Evolutionary conservation across 306 rosid genomes (phyloP).

Genomic region (Cajanus cajan): DNA sequence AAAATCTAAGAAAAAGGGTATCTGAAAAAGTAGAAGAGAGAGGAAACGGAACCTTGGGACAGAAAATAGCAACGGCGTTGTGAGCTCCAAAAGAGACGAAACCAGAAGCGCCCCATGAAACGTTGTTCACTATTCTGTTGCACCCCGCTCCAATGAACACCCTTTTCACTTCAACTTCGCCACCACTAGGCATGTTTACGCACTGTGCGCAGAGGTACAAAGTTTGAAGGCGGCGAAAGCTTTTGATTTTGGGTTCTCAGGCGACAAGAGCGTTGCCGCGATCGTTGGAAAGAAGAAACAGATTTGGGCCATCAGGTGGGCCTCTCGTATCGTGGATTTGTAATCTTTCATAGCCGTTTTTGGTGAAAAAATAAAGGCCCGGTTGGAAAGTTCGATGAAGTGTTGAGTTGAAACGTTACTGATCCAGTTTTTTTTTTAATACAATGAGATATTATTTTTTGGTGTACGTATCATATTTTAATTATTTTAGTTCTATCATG

Average conservation of each 20-base stretch:
- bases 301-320: slow-evolving; percentile 6
- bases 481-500: no score
- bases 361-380: background rate
- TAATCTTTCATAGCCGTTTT: no score
- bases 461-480: no score
- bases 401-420: no score
- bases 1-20: background rate
- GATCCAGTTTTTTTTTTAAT: no score
- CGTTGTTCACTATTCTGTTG: slow-evolving; percentile 87
- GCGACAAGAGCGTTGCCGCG: slow-evolving; percentile 5
- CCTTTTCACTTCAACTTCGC: slow-evolving; percentile 51
- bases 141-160: slow-evolving; percentile 91
- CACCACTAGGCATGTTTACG: slow-evolving; percentile 29
- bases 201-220: background rate
- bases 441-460: no score
- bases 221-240: slow-evolving; percentile 26
- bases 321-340: background rate
- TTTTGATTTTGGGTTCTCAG: slow-evolving; percentile 28
- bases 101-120: slow-evolving; percentile 89
- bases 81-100: slow-evolving; percentile 85
- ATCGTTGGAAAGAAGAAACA: background rate
- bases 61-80: slow-evolving; percentile 86
- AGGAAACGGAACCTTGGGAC: slow-evolving; percentile 58
- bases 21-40: background rate
- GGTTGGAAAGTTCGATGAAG: background rate